Conservation (phyloP, 2,329 filamentous ascomycete genomes). For the Cercospora beticola region DNA sequence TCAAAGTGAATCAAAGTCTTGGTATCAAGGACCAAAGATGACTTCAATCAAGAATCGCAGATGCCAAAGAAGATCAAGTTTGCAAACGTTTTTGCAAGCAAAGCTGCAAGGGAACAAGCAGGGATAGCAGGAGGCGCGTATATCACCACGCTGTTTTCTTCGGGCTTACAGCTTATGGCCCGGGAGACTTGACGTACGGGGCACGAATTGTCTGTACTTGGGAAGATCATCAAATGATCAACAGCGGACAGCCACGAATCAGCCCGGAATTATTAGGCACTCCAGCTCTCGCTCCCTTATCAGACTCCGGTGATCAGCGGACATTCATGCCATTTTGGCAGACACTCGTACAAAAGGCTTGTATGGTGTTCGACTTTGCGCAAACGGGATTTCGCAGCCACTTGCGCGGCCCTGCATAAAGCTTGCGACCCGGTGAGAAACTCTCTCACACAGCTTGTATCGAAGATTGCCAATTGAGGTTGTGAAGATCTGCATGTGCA, state of each 20-base stretch:
- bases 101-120: not conserved
- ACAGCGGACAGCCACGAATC: not conserved
- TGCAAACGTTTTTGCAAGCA: not conserved
- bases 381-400: not conserved
- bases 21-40: not conserved
- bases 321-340: not conserved
- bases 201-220: not conserved
- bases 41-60: not conserved
- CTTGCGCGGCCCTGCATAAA: not conserved
- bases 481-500: not conserved
- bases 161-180: not conserved
- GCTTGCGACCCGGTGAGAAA: not conserved
- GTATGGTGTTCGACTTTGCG: not conserved
- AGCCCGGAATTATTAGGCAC: not conserved
- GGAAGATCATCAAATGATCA: not conserved
- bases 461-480: not conserved
- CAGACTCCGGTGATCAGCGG: not conserved
- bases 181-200: not conserved
- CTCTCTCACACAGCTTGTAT: not conserved
- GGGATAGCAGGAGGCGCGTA: not conserved
- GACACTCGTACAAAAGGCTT: not conserved
- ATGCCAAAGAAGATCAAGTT: not conserved
- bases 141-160: not conserved
- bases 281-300: not conserved
- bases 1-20: not conserved